phyloP scores from a whole-genome alignment of 345 rosid genomes.

The Dovyalis caffra region DNA sequence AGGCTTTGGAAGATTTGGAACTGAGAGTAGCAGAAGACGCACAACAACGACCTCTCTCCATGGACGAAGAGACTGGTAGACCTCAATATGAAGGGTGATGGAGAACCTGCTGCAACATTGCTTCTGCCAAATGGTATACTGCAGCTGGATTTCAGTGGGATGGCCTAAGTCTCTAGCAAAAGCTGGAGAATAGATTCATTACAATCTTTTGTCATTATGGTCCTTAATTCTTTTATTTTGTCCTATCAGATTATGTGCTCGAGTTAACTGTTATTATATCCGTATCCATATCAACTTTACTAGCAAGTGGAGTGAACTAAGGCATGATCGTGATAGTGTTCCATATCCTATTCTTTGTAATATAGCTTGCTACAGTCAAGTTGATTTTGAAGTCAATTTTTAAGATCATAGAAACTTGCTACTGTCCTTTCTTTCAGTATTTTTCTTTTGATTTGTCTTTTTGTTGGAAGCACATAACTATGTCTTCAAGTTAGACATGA shows the following conservation, averaged over 20 bases:
- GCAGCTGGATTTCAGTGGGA: neutral
- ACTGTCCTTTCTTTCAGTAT: too few relatives aligned
- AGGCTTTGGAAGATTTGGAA: slow-evolving; percentile 27
- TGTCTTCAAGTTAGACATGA: too few relatives aligned
- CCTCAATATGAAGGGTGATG: slow-evolving; percentile 9
- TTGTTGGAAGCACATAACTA: too few relatives aligned
- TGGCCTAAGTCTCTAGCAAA: neutral
- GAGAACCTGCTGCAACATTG: neutral
- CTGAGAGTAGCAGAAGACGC: slow-evolving; percentile 20
- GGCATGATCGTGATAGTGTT: slow-evolving; percentile 3
- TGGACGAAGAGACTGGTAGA: slow-evolving; percentile 14
- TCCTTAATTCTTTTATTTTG: neutral
- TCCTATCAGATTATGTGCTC: neutral
- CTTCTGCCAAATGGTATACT: slow-evolving; percentile 6
- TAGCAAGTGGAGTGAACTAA: neutral
- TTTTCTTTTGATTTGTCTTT: too few relatives aligned
- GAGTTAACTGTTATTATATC: slow-evolving; percentile 7
- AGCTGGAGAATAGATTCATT: neutral
- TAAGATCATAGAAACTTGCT: too few relatives aligned
- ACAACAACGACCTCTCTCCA: neutral
- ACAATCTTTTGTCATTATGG: neutral
- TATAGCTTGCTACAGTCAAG: neutral
- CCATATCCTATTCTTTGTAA: neutral
- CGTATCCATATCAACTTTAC: slow-evolving; percentile 1
- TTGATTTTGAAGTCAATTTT: neutral